Evolutionary conservation across 2,329 filamentous ascomycete species (phyloP).

Genomic region (Kalmusia sp.): DNA sequence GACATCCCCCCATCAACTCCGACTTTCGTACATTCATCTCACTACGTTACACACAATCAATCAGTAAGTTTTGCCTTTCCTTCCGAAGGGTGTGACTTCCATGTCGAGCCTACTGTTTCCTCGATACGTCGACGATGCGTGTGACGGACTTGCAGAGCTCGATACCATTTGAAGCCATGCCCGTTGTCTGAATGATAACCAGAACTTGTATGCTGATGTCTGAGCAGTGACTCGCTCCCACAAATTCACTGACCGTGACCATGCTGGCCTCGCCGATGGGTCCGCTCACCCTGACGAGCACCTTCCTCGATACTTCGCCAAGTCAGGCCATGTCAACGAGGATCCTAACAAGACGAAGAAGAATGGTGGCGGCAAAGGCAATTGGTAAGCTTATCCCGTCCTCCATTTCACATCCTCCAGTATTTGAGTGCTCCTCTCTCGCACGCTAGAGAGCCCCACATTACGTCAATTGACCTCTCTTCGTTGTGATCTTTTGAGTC

Average conservation of each 20-base stretch:
- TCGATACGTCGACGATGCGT: neutral
- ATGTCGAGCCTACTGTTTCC: constrained; percentile 11
- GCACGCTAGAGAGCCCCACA: constrained; percentile 6
- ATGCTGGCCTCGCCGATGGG: constrained; percentile 79
- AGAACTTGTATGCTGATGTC: constrained; percentile 19
- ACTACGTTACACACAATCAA: constrained; percentile 26
- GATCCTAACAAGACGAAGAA: constrained; percentile 98
- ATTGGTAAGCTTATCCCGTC: constrained; percentile 72
- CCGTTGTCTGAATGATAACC: neutral
- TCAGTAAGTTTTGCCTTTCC: constrained; percentile 35
- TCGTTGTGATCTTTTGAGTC: constrained; percentile 12
- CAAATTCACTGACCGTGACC: constrained; percentile 94
- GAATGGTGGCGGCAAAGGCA: constrained; percentile 88
- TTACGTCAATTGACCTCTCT: constrained; percentile 14
- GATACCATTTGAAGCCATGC: neutral
- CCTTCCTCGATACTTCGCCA: constrained; percentile 91
- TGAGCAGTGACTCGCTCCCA: constrained; percentile 91
- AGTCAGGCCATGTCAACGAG: constrained; percentile 78
- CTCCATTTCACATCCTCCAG: too few relatives aligned
- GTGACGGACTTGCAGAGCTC: constrained; percentile 3
- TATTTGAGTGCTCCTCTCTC: neutral
- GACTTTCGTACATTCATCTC: constrained; percentile 14
- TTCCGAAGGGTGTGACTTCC: neutral
- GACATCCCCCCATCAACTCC: constrained; percentile 21
- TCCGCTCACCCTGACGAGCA: constrained; percentile 72